Conservation (phyloP, 1,284 basidiomycete species). For the Cutaneotrichosporon sp. region DNA sequence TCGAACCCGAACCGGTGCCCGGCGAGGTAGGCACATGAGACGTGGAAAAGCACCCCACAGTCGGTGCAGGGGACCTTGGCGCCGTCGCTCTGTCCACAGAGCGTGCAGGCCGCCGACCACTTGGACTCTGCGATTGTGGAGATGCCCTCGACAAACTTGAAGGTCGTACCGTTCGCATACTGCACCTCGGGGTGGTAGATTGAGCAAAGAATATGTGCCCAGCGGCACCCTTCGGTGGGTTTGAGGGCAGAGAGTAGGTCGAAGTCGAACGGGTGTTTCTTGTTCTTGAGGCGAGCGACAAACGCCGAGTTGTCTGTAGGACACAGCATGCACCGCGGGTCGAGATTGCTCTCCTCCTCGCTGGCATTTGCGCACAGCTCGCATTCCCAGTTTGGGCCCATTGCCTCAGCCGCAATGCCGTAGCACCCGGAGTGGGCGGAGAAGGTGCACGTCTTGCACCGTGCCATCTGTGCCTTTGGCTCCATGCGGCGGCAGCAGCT, state of each 20-base stretch:
- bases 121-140: constrained; percentile 58
- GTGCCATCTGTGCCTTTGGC: constrained; percentile 66
- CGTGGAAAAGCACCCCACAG: constrained; percentile 74
- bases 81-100: constrained; percentile 67
- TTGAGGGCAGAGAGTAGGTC: constrained; percentile 79
- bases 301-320: constrained; percentile 30
- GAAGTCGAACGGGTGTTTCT: constrained; percentile 54
- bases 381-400: constrained; percentile 70
- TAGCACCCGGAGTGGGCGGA: constrained; percentile 70
- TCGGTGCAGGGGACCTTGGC: constrained; percentile 78
- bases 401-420: constrained; percentile 58
- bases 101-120: constrained; percentile 44
- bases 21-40: constrained; percentile 80
- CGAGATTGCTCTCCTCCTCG: constrained; percentile 65
- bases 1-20: constrained; percentile 86
- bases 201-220: constrained; percentile 86
- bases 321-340: constrained; percentile 49
- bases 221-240: constrained; percentile 88
- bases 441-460: constrained; percentile 72
- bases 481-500: constrained; percentile 69
- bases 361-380: constrained; percentile 79
- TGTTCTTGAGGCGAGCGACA: constrained; percentile 18
- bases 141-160: constrained; percentile 81
- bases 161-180: constrained; percentile 66
- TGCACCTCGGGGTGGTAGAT: constrained; percentile 77